These are phyloP conservation scores for Ophiocordyceps unilateralis DNA, from an alignment of 2,329 filamentous ascomycete genomes.

Conservation along the genomic window DNA sequence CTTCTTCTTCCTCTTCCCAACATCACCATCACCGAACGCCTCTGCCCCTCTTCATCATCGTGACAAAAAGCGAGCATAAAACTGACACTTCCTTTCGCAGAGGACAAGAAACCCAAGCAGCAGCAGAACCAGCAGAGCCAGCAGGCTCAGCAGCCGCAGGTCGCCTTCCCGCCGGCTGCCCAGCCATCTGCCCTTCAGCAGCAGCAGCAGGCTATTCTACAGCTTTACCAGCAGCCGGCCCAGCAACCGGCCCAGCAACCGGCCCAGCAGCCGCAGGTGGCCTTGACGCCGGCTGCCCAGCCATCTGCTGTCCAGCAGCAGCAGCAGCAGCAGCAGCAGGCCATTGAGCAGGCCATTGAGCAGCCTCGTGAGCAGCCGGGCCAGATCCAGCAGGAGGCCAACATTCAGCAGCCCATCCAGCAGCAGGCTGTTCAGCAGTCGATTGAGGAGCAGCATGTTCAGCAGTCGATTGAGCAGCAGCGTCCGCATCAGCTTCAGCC, in stretches of 20 bases:
- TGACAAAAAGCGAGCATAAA: not conserved
- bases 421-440: too few relatives aligned
- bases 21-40: not conserved
- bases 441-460: too few relatives aligned
- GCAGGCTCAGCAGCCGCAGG: not conserved
- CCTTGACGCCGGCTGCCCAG: too few relatives aligned
- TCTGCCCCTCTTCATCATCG: not conserved
- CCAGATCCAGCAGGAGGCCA: too few relatives aligned
- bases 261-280: not conserved
- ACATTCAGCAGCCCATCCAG: too few relatives aligned
- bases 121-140: conserved; percentile 1
- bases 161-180: too few relatives aligned
- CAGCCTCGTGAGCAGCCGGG: too few relatives aligned
- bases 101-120: conserved; percentile 25
- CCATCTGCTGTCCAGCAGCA: not conserved
- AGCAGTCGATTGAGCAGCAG: too few relatives aligned
- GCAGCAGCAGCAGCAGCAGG: not conserved
- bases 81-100: conserved; percentile 10
- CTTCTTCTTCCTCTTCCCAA: too few relatives aligned
- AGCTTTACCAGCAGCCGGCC: not conserved
- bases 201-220: not conserved
- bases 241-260: not conserved
- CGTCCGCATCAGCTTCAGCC: too few relatives aligned
- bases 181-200: too few relatives aligned
- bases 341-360: too few relatives aligned